Percentiles rank a stretch among this genome's conserved stretches.
Evolutionary conservation across 2,329 filamentous ascomycete species (phyloP).

Genomic region (Neofusicoccum ribis): DNA sequence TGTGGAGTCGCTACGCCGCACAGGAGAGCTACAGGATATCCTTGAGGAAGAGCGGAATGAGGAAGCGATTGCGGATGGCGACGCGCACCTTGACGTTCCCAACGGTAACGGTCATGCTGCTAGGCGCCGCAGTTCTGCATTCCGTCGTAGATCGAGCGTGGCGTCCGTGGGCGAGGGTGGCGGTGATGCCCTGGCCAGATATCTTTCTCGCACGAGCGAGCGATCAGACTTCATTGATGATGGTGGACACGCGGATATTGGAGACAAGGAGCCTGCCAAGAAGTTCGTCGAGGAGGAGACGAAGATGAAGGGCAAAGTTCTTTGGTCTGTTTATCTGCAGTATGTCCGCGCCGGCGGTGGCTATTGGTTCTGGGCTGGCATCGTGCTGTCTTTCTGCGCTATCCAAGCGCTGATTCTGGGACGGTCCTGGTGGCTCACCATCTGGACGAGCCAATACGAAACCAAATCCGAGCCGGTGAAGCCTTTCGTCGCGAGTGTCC

Average conservation of each 20-base stretch:
- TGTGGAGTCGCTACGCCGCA: constrained; percentile 57
- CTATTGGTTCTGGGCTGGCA: constrained; percentile 58
- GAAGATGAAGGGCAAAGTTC: constrained; percentile 70
- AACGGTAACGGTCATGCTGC: constrained; percentile 44
- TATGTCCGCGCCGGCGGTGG: constrained; percentile 70
- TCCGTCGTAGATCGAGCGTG: background rate
- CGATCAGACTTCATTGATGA: constrained; percentile 20
- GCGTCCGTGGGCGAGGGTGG: constrained; percentile 3
- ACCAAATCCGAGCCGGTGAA: background rate
- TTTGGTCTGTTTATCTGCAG: constrained; percentile 63
- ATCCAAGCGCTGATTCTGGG: constrained; percentile 58
- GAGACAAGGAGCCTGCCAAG: constrained; percentile 46
- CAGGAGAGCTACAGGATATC: constrained; percentile 45
- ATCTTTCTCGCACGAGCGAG: constrained; percentile 14
- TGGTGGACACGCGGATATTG: constrained; percentile 36
- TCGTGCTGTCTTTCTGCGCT: constrained; percentile 53
- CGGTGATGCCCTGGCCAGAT: background rate
- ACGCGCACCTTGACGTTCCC: constrained; percentile 23
- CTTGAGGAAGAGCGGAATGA: constrained; percentile 50
- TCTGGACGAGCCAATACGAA: constrained; percentile 49
- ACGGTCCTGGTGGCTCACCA: constrained; percentile 62
- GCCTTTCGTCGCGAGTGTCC: background rate
- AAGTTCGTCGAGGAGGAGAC: constrained; percentile 77
- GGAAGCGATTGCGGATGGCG: constrained; percentile 36
- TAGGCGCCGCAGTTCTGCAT: constrained; percentile 11